Base-by-base conservation (phyloP, 73 alveolate species). In the Vitrella brassicaformis region DNA sequence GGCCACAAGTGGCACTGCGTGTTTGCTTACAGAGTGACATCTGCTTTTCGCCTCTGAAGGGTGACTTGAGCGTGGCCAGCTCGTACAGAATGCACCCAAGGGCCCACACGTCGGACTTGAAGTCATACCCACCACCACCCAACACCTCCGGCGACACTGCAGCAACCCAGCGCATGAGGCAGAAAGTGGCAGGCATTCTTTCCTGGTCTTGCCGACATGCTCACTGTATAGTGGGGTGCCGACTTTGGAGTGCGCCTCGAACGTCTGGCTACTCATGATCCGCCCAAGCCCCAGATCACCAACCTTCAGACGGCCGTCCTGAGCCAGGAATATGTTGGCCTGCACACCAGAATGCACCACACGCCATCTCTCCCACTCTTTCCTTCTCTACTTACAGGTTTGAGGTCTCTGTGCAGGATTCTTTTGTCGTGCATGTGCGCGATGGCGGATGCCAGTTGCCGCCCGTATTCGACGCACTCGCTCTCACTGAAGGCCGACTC, bases 161-260 rank as follows among this genome's bases (percentile, higher is more conserved):
- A n/a, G n/a, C n/a, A n/a, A n/a, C n/a, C n/a, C n/a, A n/a, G n/a
- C n/a, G n/a, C n/a, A n/a, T n/a, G n/a, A n/a, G n/a, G n/a, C n/a
- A n/a, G n/a, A n/a, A n/a, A n/a, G n/a, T n/a, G n/a, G n/a, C n/a
- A n/a, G n/a, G n/a, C n/a, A n/a, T n/a, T n/a, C n/a, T n/a, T n/a
- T n/a, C n/a, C n/a, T n/a, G n/a, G n/a, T n/a, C n/a, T n/a, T n/a
- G n/a, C n/a, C n/a, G n/a, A n/a, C n/a, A n/a, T n/a, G n/a, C n/a
- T n/a, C n/a, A n/a, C n/a, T 95, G 78, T 95, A 95, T 31, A 95
- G 87, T 19, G 99, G 98, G 10, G 99, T 95, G 26, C 99, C 99
- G 10, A 95, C 99, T 79, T 95, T 78, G 25, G 97, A 91, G 70
- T 86, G 91, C 8, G 97, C 95, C 79, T 94, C 97, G 66, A 94